Conservation (phyloP, 148 eudicot genomes). For the Camellia lanceoleosa region DNA sequence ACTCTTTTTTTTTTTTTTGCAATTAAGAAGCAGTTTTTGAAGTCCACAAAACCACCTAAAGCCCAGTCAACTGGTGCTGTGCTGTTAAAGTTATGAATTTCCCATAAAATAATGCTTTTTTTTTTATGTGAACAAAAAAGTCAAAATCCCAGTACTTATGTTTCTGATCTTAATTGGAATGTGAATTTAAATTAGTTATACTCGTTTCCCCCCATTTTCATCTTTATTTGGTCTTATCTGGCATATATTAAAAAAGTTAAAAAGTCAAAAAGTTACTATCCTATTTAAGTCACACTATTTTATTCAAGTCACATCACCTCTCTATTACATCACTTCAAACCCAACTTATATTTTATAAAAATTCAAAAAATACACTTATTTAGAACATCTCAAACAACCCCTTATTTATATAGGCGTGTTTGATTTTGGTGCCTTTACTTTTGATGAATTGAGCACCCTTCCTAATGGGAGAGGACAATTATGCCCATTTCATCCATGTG, state of each 20-base stretch:
- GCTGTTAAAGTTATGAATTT: neutral
- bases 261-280: too few relatives aligned
- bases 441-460: neutral
- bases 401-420: neutral
- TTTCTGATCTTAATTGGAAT: neutral
- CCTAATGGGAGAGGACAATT: neutral
- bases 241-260: too few relatives aligned
- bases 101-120: neutral
- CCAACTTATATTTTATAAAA: too few relatives aligned
- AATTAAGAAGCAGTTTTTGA: neutral
- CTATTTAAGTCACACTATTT: too few relatives aligned
- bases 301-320: too few relatives aligned
- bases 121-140: neutral
- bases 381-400: too few relatives aligned
- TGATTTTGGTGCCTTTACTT: neutral
- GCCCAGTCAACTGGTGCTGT: slow-evolving; percentile 9
- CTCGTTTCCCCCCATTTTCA: neutral
- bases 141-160: neutral
- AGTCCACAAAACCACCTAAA: neutral
- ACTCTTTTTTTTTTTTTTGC: neutral
- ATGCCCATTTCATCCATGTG: neutral
- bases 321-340: too few relatives aligned
- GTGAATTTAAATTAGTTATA: neutral
- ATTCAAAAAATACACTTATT: too few relatives aligned
- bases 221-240: too few relatives aligned